Evolutionary conservation across 2,329 filamentous ascomycete genomes (phyloP), one percentile per base, ranked within the genome.

Genomic region (Xylariaceae sp.): DNA sequence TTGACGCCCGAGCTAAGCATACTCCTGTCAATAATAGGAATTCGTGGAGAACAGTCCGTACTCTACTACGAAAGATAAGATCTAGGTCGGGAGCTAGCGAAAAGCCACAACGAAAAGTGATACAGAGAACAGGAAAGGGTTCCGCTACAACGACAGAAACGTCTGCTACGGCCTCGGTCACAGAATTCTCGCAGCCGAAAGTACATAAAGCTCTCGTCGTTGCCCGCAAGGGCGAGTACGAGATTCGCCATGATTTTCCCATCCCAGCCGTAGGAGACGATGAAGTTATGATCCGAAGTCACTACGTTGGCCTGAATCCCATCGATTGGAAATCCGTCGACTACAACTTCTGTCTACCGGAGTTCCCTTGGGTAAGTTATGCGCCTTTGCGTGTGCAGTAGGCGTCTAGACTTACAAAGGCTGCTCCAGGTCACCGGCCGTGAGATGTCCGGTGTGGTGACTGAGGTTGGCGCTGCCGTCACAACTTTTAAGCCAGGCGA

Each of bases 251-350:
- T 49, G 64, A 67, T 42, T 67, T 65, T 21, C 65, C 65, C 7
- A 55, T 67, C 44, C 65, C 64, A 6, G 41, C 26, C 3, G 56
- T 71, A 40, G 61, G 65, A 41, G 63, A 71, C 10, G 60, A 74
- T 46, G 73, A 76, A 55, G 59, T 75, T 12, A 66, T 74, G 57
- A 72, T 76, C 56, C 65, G 63, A 42, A 69, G 66, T 44, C 64
- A 67, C 44, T 70, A 70, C 19, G 67, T 73, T n/a, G 73, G 73
- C 2, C 63, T 76, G 20, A 76, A 76, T 44, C 74, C 72, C 6
- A 77, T 76, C 19, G 71, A 74, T 54, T 78, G 68, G 71, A 74
- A 75, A 54, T 71, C 66, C 3, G 75, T 77, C 40, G 75, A 76
- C 50, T 76, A 73, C 57, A 73, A 74, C 46, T 77, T 76, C 60